These are phyloP conservation scores for Epichloe festucae DNA, from an alignment of 2,329 filamentous ascomycete genomes.

Conservation along the genomic window DNA sequence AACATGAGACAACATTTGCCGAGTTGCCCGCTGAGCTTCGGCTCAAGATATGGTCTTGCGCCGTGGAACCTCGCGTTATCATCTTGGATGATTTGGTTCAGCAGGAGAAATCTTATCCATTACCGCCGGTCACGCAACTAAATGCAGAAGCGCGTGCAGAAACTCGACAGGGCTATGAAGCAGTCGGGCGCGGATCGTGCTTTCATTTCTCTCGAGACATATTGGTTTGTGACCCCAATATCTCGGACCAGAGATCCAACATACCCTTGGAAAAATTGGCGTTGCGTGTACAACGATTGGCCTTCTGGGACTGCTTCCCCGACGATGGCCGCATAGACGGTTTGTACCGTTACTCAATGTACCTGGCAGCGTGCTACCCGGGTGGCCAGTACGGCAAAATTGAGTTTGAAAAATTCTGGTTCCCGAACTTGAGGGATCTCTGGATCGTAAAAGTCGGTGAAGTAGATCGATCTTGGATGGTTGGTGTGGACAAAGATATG, in stretches of 20 bases:
- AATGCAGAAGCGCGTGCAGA: slow-evolving; percentile 22
- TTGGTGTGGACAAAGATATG: slow-evolving; percentile 19
- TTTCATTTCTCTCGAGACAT: slow-evolving; percentile 25
- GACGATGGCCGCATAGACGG: slow-evolving; percentile 24
- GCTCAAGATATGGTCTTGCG: slow-evolving; percentile 24
- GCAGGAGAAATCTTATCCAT: slow-evolving; percentile 17
- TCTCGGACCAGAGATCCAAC: slow-evolving; percentile 20
- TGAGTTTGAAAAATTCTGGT: slow-evolving; percentile 25
- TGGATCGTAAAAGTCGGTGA: slow-evolving; percentile 28
- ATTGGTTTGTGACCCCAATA: slow-evolving; percentile 24
- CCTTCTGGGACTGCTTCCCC: slow-evolving; percentile 27
- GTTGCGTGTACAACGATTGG: slow-evolving; percentile 20
- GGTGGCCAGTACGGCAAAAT: slow-evolving; percentile 19
- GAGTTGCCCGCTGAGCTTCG: slow-evolving; percentile 24
- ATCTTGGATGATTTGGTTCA: slow-evolving; percentile 23
- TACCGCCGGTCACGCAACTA: slow-evolving; percentile 24
- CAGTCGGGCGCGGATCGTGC: slow-evolving; percentile 22
- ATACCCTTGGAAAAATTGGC: slow-evolving; percentile 21
- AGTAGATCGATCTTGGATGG: slow-evolving; percentile 23
- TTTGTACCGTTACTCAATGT: slow-evolving; percentile 21
- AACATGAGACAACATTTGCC: slow-evolving; percentile 11
- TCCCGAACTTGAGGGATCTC: slow-evolving; percentile 24
- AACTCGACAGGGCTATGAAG: slow-evolving; percentile 22
- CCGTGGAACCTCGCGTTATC: slow-evolving; percentile 23
- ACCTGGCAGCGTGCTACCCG: slow-evolving; percentile 20